Conservation (phyloP, 495 filamentous ascomycete species). For the Cudoniella acicularis region DNA sequence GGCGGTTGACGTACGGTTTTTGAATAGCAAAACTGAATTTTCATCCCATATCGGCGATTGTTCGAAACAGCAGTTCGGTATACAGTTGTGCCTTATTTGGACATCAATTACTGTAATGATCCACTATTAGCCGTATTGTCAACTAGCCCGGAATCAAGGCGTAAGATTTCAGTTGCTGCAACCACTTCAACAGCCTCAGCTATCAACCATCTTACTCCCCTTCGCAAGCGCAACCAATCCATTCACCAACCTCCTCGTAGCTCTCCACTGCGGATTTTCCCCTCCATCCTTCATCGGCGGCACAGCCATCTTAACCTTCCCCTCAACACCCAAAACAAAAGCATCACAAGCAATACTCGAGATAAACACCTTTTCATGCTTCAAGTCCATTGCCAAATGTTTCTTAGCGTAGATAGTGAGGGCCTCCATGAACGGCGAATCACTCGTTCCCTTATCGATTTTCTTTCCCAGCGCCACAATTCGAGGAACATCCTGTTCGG, state of each 20-base stretch:
- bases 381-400: slow-evolving; percentile 48
- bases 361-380: slow-evolving; percentile 40
- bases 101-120: too few relatives aligned
- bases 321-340: slow-evolving; percentile 49
- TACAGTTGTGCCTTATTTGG: too few relatives aligned
- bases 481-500: slow-evolving; percentile 31
- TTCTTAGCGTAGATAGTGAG: slow-evolving; percentile 40
- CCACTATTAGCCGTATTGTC: too few relatives aligned
- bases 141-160: too few relatives aligned
- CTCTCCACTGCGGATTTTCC: slow-evolving; percentile 22
- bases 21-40: too few relatives aligned
- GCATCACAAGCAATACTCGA: slow-evolving; percentile 49
- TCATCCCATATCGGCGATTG: too few relatives aligned
- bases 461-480: slow-evolving; percentile 17
- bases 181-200: too few relatives aligned
- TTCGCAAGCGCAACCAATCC: slow-evolving; percentile 13
- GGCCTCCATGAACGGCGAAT: slow-evolving; percentile 35
- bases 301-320: slow-evolving; percentile 49
- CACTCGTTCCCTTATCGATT: slow-evolving; percentile 5
- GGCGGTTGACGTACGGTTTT: too few relatives aligned
- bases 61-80: too few relatives aligned
- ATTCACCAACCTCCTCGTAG: slow-evolving; percentile 17
- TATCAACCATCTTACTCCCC: too few relatives aligned
- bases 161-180: too few relatives aligned
- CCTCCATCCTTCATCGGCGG: slow-evolving; percentile 16